These are phyloP conservation scores for Aspergillus steynii DNA, from an alignment of 495 filamentous ascomycete genomes.

Conservation along the genomic window DNA sequence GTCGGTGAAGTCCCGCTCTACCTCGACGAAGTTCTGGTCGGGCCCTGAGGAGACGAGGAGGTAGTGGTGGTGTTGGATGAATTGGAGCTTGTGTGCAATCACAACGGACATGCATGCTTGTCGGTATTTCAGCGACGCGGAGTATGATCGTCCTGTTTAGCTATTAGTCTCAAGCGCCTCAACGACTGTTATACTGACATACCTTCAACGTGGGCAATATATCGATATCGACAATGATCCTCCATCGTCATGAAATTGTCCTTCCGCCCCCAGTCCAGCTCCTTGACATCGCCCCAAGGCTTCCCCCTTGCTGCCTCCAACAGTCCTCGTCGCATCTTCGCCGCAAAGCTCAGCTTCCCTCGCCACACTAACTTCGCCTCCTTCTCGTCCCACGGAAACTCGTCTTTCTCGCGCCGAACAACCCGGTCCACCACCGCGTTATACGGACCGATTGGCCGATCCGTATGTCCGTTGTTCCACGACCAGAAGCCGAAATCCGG, in stretches of 20 bases:
- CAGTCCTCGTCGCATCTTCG: conserved; percentile 34
- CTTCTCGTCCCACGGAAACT: conserved; percentile 25
- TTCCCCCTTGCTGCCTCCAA: conserved; percentile 34
- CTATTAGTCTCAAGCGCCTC: neutral
- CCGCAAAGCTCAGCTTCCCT: conserved; percentile 38
- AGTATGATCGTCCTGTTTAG: conserved; percentile 33
- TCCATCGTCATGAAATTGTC: conserved; percentile 35
- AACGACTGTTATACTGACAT: neutral
- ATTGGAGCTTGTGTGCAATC: conserved; percentile 31
- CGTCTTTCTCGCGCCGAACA: conserved; percentile 31
- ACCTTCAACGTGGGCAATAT: conserved; percentile 49
- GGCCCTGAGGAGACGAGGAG: conserved; percentile 33
- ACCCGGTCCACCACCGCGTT: conserved; percentile 3
- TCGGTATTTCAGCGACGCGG: conserved; percentile 48
- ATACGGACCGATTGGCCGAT: conserved; percentile 41
- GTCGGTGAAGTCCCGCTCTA: conserved; percentile 50
- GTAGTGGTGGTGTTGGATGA: conserved; percentile 22
- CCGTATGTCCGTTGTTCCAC: conserved; percentile 54
- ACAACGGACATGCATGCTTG: conserved; percentile 53
- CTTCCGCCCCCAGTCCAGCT: conserved; percentile 34
- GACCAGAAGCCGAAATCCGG: conserved; percentile 71
- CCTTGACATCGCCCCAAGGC: conserved; percentile 43
- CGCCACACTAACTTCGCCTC: conserved; percentile 59
- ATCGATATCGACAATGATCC: conserved; percentile 51
- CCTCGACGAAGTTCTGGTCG: conserved; percentile 53